These are phyloP conservation scores for Fusarium pseudograminearum DNA, from an alignment of 2,329 filamentous ascomycete genomes.

Conservation along the genomic window DNA sequence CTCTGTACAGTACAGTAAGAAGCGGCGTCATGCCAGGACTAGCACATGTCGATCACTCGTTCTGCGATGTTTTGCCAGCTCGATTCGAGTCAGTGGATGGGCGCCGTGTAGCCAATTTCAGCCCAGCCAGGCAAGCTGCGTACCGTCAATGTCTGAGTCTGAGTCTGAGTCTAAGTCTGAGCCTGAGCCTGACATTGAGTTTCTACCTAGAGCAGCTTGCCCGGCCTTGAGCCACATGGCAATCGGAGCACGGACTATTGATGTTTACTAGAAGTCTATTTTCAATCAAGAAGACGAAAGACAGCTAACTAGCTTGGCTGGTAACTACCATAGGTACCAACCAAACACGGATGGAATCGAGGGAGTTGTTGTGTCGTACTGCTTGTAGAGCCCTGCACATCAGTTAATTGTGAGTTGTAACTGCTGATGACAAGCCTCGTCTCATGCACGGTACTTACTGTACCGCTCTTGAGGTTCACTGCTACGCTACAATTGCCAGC, in stretches of 20 bases:
- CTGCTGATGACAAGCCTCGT: background rate
- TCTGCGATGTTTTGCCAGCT: conserved; percentile 1
- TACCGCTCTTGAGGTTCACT: background rate
- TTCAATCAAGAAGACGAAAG: background rate
- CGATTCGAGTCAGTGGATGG: conserved; percentile 10
- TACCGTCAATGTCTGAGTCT: background rate
- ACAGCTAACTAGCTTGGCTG: background rate
- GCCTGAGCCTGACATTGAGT: background rate
- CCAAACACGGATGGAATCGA: background rate
- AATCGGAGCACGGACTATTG: conserved; percentile 3
- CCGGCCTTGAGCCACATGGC: conserved; percentile 6
- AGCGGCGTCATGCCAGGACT: background rate
- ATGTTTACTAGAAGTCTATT: conserved; percentile 2
- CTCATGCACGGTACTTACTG: background rate
- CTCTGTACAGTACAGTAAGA: background rate
- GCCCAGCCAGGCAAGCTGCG: conserved; percentile 6
- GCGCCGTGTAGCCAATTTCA: conserved; percentile 10
- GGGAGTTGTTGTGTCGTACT: background rate
- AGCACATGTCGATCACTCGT: conserved; percentile 20
- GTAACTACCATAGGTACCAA: background rate
- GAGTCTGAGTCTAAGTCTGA: background rate
- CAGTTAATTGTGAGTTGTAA: background rate
- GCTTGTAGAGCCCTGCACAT: background rate
- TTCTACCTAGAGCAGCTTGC: background rate
- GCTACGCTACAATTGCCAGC: conserved; percentile 3